phyloP scores from a whole-genome alignment of 2,329 filamentous ascomycete genomes.

The Botryotinia globosa region DNA sequence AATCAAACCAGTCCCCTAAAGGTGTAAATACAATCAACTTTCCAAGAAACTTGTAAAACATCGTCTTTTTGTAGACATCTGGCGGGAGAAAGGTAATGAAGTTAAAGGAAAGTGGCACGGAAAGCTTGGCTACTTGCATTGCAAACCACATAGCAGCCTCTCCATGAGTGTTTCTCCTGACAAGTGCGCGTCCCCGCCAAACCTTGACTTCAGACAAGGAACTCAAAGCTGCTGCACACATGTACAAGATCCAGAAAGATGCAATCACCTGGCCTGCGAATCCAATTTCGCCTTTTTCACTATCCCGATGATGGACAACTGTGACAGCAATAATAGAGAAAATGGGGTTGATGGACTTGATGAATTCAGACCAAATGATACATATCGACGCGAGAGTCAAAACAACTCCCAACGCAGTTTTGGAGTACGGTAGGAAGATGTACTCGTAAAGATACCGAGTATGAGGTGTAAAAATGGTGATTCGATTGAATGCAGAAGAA shows the following conservation, averaged over 20 bases:
- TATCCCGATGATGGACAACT: constrained; percentile 57
- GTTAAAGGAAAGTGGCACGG: constrained; percentile 91
- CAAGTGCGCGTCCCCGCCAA: constrained; percentile 93
- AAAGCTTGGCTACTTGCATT: constrained; percentile 86
- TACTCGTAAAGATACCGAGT: constrained; percentile 77
- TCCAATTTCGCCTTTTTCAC: constrained; percentile 71
- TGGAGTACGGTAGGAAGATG: constrained; percentile 66
- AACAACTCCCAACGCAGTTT: constrained; percentile 62
- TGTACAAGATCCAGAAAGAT: constrained; percentile 88
- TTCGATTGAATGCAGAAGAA: constrained; percentile 52
- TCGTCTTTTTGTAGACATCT: constrained; percentile 69
- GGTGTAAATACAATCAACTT: constrained; percentile 78
- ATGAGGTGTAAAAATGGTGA: constrained; percentile 71
- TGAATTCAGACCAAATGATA: constrained; percentile 90
- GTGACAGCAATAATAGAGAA: constrained; percentile 67
- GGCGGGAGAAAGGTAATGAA: constrained; percentile 85
- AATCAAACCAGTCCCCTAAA: constrained; percentile 79
- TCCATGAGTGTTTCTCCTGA: constrained; percentile 84
- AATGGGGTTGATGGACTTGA: constrained; percentile 75
- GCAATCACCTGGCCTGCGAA: constrained; percentile 84
- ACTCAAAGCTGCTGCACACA: constrained; percentile 85
- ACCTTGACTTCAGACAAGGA: constrained; percentile 91
- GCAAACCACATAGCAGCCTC: constrained; percentile 97
- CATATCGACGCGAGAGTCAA: constrained; percentile 73
- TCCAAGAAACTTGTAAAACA: constrained; percentile 86